These are phyloP conservation scores for Trichoderma lentiforme DNA, from an alignment of 2,329 filamentous ascomycete genomes.

Conservation along the genomic window DNA sequence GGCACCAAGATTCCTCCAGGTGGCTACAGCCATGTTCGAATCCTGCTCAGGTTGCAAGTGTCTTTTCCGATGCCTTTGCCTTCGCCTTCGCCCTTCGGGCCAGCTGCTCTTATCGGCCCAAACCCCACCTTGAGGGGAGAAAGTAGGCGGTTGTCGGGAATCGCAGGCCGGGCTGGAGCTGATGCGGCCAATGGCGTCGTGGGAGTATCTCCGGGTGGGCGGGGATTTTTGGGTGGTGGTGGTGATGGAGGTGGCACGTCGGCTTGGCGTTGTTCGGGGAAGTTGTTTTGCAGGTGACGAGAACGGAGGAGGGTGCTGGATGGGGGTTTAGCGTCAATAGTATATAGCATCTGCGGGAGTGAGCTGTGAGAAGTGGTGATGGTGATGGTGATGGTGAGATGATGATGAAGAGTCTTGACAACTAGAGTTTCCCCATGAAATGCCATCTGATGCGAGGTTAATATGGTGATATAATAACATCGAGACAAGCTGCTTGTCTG, in stretches of 20 bases:
- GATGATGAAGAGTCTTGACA: not conserved
- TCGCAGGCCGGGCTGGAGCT: not conserved
- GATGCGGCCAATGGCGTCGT: not conserved
- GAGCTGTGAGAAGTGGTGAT: not conserved
- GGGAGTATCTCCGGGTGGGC: not conserved
- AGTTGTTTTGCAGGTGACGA: not conserved
- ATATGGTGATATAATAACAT: not conserved
- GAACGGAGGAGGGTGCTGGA: not conserved
- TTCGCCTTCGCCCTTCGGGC: not conserved
- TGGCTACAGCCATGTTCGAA: not conserved
- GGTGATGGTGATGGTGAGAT: not conserved
- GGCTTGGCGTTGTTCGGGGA: not conserved
- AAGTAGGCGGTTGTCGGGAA: not conserved
- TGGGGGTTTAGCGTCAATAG: not conserved
- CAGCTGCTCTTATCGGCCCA: not conserved
- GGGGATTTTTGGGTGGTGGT: not conserved
- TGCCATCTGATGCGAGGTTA: not conserved
- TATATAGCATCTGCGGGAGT: not conserved
- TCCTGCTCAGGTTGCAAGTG: not conserved
- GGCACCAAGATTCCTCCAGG: not conserved
- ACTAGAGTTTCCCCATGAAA: not conserved
- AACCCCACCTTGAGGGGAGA: not conserved
- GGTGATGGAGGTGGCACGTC: not conserved
- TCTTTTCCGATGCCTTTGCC: not conserved
- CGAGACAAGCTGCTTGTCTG: not conserved